Evolutionary conservation across 768 basidiomycete species (phyloP).

Genomic region (Russula emetica): DNA sequence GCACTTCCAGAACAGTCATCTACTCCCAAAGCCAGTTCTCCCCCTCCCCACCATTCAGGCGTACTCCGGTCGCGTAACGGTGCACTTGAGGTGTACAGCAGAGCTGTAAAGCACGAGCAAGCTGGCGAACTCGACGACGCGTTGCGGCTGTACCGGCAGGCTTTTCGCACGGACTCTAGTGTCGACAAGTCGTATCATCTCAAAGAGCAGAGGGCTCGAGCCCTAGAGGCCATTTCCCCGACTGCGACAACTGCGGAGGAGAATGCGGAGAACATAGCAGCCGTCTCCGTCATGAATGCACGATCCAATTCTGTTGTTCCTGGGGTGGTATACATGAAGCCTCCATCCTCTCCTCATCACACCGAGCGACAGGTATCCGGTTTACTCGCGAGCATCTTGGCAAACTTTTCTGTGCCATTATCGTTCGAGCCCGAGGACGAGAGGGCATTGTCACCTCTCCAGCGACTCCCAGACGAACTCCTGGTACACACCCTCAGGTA

Average conservation of each 20-base stretch:
- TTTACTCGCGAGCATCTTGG: slow-evolving; percentile 46
- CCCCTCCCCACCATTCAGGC: not conserved
- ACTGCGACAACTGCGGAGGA: not conserved
- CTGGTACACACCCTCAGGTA: slow-evolving; percentile 60
- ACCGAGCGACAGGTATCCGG: slow-evolving; percentile 35
- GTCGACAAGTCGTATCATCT: slow-evolving; percentile 69
- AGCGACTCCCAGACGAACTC: slow-evolving; percentile 70
- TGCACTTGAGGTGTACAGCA: slow-evolving; percentile 64
- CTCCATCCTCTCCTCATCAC: slow-evolving; percentile 22
- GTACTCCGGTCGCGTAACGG: slow-evolving; percentile 33
- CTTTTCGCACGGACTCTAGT: slow-evolving; percentile 70
- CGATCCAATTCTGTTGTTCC: slow-evolving; percentile 11
- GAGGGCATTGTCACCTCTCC: slow-evolving; percentile 49
- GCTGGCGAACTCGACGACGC: slow-evolving; percentile 72
- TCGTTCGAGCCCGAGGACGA: slow-evolving; percentile 71
- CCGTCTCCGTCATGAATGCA: not conserved
- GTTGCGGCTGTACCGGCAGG: slow-evolving; percentile 67
- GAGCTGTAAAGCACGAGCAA: slow-evolving; percentile 72
- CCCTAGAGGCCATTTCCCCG: not conserved
- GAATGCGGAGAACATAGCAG: not conserved
- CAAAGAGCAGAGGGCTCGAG: slow-evolving; percentile 41
- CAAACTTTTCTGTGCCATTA: slow-evolving; percentile 45
- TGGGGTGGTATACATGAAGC: not conserved
- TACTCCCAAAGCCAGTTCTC: not conserved
- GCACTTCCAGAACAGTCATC: slow-evolving; percentile 18